Evolutionary conservation across 495 filamentous ascomycete genomes (phyloP).

Genomic region (Penicillium silybi): DNA sequence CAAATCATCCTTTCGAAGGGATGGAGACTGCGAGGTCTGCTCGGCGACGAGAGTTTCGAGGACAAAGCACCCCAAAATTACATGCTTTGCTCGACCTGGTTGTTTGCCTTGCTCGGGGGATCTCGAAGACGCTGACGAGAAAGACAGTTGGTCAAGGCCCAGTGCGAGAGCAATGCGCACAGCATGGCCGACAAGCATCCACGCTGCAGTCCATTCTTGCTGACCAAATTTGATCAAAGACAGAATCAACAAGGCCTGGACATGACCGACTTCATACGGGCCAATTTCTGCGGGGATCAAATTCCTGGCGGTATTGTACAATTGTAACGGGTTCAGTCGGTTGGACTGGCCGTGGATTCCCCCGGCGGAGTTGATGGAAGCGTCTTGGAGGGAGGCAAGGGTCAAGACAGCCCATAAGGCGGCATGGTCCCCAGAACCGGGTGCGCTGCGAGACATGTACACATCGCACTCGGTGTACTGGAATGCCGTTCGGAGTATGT

Average conservation of each 20-base stretch:
- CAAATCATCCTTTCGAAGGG: conserved; percentile 48
- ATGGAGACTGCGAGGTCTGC: conserved; percentile 47
- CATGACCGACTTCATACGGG: conserved; percentile 52
- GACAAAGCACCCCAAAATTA: conserved; percentile 59
- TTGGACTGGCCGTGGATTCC: conserved; percentile 14
- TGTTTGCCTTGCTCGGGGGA: conserved; percentile 20
- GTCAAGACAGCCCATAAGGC: conserved; percentile 61
- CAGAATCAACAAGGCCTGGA: conserved; percentile 60
- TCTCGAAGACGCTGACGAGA: conserved; percentile 2
- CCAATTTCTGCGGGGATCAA: conserved; percentile 56
- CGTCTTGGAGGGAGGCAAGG: conserved; percentile 46
- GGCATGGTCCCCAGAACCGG: conserved; percentile 53
- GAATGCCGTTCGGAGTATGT: conserved; percentile 50
- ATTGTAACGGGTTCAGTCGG: conserved; percentile 23
- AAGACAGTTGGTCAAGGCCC: conserved; percentile 28
- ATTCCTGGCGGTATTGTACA: conserved; percentile 52
- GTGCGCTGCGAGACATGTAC: conserved; percentile 16
- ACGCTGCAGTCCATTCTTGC: conserved; percentile 49
- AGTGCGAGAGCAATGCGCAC: conserved; percentile 51
- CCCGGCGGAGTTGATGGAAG: conserved; percentile 39
- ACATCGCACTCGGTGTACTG: conserved; percentile 41
- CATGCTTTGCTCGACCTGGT: conserved; percentile 41
- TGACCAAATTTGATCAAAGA: conserved; percentile 55
- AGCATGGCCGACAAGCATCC: conserved; percentile 59
- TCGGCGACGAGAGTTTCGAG: conserved; percentile 60